A percentile compares a stretch with the other conserved stretches of the same genome.
Evolutionary conservation across 768 basidiomycete species (phyloP).

Genomic region (Gelatoporia subvermispora): DNA sequence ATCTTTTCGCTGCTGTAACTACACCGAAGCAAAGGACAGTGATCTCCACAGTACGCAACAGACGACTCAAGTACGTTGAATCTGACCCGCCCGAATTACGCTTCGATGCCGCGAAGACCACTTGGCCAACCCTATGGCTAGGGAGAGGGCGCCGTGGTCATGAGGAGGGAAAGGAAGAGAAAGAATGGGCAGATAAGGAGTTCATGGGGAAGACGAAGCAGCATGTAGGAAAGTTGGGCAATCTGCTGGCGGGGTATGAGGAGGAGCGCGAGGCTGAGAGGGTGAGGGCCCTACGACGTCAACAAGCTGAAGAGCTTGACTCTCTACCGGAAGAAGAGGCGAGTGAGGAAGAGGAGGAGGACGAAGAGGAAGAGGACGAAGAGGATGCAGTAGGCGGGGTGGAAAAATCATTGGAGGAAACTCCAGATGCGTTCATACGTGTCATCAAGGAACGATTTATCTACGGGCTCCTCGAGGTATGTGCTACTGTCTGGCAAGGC

Average conservation of each 20-base stretch:
- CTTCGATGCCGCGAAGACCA: constrained; percentile 45
- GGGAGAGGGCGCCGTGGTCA: constrained; percentile 45
- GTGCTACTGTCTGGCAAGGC: constrained; percentile 18
- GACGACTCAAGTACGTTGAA: constrained; percentile 59
- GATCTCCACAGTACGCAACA: constrained; percentile 64
- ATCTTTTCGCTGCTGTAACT: constrained; percentile 35
- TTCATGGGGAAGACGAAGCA: constrained; percentile 55
- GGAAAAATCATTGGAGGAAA: constrained; percentile 45
- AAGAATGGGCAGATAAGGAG: constrained; percentile 56
- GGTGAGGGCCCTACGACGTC: constrained; percentile 41
- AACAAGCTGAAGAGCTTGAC: constrained; percentile 34
- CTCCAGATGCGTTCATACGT: constrained; percentile 49
- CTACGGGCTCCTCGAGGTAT: constrained; percentile 69
- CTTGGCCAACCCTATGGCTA: constrained; percentile 69
- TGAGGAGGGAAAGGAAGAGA: constrained; percentile 61
- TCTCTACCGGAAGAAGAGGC: constrained; percentile 71
- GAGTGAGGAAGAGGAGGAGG: constrained; percentile 44
- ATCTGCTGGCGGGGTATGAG: constrained; percentile 65
- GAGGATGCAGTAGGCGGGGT: constrained; percentile 41
- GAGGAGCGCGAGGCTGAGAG: constrained; percentile 73
- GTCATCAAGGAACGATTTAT: constrained; percentile 66
- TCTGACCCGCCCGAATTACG: constrained; percentile 51
- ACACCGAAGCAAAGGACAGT: constrained; percentile 62
- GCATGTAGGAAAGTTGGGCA: constrained; percentile 67
- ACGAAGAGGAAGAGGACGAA: constrained; percentile 56